Percentiles rank a stretch among this genome's conserved stretches.
Conservation (phyloP, 1,139 yeast species). For the Protomyces pachydermus region DNA sequence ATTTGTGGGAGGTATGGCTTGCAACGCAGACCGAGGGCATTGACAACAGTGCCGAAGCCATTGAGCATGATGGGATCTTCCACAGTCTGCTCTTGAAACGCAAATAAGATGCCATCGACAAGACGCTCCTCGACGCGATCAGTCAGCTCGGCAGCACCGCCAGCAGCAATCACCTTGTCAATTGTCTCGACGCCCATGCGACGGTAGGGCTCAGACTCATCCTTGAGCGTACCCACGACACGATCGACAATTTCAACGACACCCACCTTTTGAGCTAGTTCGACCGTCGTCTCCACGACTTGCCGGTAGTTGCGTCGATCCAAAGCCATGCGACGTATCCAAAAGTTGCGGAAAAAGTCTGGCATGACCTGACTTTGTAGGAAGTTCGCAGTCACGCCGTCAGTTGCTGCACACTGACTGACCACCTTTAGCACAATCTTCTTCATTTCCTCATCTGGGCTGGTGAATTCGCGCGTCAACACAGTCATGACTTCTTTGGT, state of each 20-base stretch:
- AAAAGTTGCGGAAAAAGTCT: constrained; percentile 65
- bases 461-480: constrained; percentile 63
- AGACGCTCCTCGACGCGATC: constrained; percentile 61
- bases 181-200: constrained; percentile 73
- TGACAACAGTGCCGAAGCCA: constrained; percentile 62
- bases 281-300: constrained; percentile 70
- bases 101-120: constrained; percentile 76
- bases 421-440: constrained; percentile 61
- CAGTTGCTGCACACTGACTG: constrained; percentile 54
- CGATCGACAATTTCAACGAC: constrained; percentile 56
- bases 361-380: constrained; percentile 52
- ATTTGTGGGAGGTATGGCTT: constrained; percentile 73
- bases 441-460: constrained; percentile 89
- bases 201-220: constrained; percentile 75
- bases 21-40: constrained; percentile 63
- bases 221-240: constrained; percentile 60
- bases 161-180: constrained; percentile 45
- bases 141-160: constrained; percentile 52
- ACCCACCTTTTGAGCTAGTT: constrained; percentile 65
- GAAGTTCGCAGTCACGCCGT: constrained; percentile 48
- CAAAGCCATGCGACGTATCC: constrained; percentile 53
- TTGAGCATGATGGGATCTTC: constrained; percentile 54
- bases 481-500: constrained; percentile 67
- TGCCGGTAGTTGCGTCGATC: constrained; percentile 53
- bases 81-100: constrained; percentile 71